phyloP scores from a whole-genome alignment of 306 rosid species.

The Herpetospermum pedunculosum region DNA sequence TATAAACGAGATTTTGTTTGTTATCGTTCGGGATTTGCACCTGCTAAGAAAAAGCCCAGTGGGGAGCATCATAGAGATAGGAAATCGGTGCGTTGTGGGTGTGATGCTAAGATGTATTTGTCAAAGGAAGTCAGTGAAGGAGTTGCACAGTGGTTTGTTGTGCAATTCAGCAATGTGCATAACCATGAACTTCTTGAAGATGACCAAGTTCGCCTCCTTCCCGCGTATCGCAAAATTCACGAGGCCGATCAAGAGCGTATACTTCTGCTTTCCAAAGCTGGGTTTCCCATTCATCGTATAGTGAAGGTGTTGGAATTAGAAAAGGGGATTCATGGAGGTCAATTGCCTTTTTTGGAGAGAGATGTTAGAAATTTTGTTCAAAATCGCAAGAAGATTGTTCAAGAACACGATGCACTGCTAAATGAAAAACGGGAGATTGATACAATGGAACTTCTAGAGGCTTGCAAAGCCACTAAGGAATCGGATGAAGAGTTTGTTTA shows the following conservation, averaged over 20 bases:
- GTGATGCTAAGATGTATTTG: constrained; percentile 91
- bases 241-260: constrained; percentile 91
- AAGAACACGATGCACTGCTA: constrained; percentile 73
- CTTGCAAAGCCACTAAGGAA: constrained; percentile 69
- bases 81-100: constrained; percentile 86
- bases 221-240: constrained; percentile 77
- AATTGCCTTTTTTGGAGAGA: constrained; percentile 84
- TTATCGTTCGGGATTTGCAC: constrained; percentile 92
- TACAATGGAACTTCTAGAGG: constrained; percentile 78
- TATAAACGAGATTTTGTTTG: constrained; percentile 96
- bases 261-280: constrained; percentile 82
- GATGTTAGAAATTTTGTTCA: constrained; percentile 93
- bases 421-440: constrained; percentile 82
- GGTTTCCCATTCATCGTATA: constrained; percentile 83
- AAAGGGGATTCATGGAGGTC: constrained; percentile 92
- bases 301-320: constrained; percentile 92
- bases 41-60: constrained; percentile 59
- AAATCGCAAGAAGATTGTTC: constrained; percentile 77
- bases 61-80: constrained; percentile 93
- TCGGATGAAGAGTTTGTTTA: constrained; percentile 53
- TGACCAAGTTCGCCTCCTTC: constrained; percentile 92
- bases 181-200: constrained; percentile 93
- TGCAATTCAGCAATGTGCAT: constrained; percentile 81
- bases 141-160: constrained; percentile 81
- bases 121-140: constrained; percentile 84